A percentile compares a stretch with the other conserved stretches of the same genome.
These are phyloP conservation scores for Talaromyces sp. DNA, from an alignment of 2,329 filamentous ascomycete species.

Conservation along the genomic window DNA sequence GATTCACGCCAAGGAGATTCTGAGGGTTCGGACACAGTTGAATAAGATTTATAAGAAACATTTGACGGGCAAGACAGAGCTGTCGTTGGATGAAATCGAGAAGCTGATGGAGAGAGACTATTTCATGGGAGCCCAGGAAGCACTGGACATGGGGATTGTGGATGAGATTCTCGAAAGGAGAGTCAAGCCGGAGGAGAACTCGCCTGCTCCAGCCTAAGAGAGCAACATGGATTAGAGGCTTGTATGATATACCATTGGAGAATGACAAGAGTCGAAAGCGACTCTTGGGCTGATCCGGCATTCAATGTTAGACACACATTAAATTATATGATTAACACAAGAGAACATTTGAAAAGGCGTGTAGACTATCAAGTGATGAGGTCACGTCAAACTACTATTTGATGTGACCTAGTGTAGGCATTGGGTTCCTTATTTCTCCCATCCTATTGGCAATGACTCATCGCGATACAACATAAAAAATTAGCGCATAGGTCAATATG, in stretches of 20 bases:
- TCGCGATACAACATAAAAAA: neutral
- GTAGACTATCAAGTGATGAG: neutral
- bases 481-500: neutral
- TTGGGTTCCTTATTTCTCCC: neutral
- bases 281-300: neutral
- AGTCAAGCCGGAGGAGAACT: constrained; percentile 24
- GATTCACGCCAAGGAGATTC: constrained; percentile 95
- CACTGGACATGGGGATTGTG: constrained; percentile 82
- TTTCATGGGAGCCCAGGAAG: constrained; percentile 85
- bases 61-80: constrained; percentile 64
- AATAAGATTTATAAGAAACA: constrained; percentile 88
- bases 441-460: neutral
- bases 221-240: constrained; percentile 10
- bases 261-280: neutral
- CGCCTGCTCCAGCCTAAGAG: constrained; percentile 15
- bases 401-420: neutral
- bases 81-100: constrained; percentile 77
- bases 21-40: constrained; percentile 76
- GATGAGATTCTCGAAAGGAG: constrained; percentile 71
- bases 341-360: neutral
- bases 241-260: constrained; percentile 4
- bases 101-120: constrained; percentile 96
- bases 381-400: neutral
- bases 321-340: neutral
- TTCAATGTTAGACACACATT: neutral